phyloP scores from a whole-genome alignment of 2,329 filamentous ascomycete genomes.

The Sclerotinia sclerotiorum region DNA sequence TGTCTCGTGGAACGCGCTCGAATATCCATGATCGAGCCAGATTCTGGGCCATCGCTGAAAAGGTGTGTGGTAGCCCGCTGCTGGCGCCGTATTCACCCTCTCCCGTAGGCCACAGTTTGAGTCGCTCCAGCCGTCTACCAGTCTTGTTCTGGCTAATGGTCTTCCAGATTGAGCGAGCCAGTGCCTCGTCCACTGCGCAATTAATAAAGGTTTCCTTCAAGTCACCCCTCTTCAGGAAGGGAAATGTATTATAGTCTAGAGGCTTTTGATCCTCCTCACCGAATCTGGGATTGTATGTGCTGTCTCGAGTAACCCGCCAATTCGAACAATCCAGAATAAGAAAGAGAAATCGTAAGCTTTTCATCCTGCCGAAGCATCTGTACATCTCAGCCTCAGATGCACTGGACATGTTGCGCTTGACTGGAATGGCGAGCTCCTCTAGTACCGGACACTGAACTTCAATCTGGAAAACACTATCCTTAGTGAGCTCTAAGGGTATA shows the following conservation, averaged over 20 bases:
- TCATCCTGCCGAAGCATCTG: constrained; percentile 22
- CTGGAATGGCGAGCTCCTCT: constrained; percentile 20
- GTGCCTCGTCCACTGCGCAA: constrained; percentile 24
- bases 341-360: constrained; percentile 23
- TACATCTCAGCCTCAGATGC: constrained; percentile 17
- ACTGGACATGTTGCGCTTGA: constrained; percentile 18
- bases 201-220: constrained; percentile 24
- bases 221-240: constrained; percentile 15
- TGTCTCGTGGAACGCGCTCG: constrained; percentile 24
- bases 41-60: constrained; percentile 8
- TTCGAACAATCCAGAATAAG: constrained; percentile 28
- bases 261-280: constrained; percentile 11
- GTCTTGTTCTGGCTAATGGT: constrained; percentile 23
- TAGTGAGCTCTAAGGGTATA: constrained; percentile 24
- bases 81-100: constrained; percentile 11
- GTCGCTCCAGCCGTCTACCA: constrained; percentile 19
- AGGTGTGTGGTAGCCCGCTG: not conserved
- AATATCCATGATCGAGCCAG: constrained; percentile 25
- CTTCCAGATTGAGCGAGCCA: constrained; percentile 25
- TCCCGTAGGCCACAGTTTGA: constrained; percentile 24
- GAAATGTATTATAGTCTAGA: not conserved
- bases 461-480: constrained; percentile 24
- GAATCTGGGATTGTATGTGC: constrained; percentile 21
- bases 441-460: constrained; percentile 23
- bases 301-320: constrained; percentile 20